Evolutionary conservation across 257 asterid species (phyloP).

Genomic region (Lantana camara): DNA sequence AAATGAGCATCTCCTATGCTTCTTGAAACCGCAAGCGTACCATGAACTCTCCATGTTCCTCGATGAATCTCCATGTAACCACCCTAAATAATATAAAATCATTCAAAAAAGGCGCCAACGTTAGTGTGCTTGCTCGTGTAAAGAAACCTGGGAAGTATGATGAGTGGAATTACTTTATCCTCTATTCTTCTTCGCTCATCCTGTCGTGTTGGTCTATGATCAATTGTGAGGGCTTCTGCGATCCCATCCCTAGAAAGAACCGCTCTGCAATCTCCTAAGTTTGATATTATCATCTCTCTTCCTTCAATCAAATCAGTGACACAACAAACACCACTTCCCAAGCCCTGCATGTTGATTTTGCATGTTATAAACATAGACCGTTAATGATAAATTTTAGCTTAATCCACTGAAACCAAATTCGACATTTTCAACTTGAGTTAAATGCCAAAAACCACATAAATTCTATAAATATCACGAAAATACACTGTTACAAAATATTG

Average conservation of each 20-base stretch:
- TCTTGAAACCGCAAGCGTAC: constrained; percentile 78
- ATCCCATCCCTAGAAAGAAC: constrained; percentile 60
- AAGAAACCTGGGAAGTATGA: constrained; percentile 8
- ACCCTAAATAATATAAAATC: constrained; percentile 45
- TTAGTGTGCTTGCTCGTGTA: neutral
- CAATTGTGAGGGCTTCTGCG: constrained; percentile 71
- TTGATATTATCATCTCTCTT: constrained; percentile 62
- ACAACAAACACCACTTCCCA: constrained; percentile 80
- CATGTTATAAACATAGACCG: too few species aligned
- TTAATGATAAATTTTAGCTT: too few species aligned
- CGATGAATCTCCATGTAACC: constrained; percentile 81
- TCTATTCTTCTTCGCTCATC: constrained; percentile 75
- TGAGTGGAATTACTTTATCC: constrained; percentile 51
- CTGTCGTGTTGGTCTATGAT: constrained; percentile 70
- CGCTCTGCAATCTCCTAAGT: constrained; percentile 88
- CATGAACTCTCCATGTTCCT: constrained; percentile 91
- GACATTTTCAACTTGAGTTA: too few species aligned
- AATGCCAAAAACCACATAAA: too few species aligned
- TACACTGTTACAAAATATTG: too few species aligned
- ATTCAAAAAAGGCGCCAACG: neutral
- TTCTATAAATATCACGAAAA: too few species aligned
- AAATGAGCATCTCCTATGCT: constrained; percentile 93
- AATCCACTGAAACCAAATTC: too few species aligned
- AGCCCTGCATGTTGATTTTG: constrained; percentile 43
- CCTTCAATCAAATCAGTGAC: constrained; percentile 82